Evolutionary conservation across 2,329 filamentous ascomycete genomes (phyloP), one percentile per base, ranked within the genome.

Genomic region (Fusarium nodosum): DNA sequence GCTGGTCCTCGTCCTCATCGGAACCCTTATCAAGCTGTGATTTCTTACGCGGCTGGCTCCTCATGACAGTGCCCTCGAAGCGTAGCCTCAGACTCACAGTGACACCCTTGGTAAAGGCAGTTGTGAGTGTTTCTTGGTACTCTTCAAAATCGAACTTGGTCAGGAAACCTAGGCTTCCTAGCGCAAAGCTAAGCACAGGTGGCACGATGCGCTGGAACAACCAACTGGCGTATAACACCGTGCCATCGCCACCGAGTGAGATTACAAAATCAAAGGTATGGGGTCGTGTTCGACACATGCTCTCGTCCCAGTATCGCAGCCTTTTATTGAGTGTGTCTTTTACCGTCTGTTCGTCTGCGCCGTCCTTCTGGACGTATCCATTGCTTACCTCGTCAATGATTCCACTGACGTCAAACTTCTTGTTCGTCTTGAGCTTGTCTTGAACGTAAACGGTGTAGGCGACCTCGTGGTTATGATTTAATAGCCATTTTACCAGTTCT

Each of bases 161-260:
- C 70, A 99, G 82, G 77, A 99, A 99, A 0, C 96, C 96, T 7
- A 99, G 84, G 26, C 94, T 97, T 11, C 96, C 96, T 12, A 98
- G 83, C 1, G 94, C 88, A 78, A 99, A 98, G 65, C 93, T 95
- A 66, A 99, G 83, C 1, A 97, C 93, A 0, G 96, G 96, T 8
- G 96, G 96, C 1, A 98, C 95, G 47, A 98, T 92, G 42, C 93
- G 89, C 81, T 99, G 96, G 78, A 99, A 99, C 2, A 99, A 85
- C 94, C 95, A 98, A 76, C 93, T 97, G 6, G 95, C 93, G 77
- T 97, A 98, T 13, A 99, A 84, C 9, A 99, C 95, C 0, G 96
- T 99, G n/a, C 96, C 96, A 77, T 99, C 96, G 15, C 96, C 96
- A 50, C 94, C 94, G 5, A 97, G 86, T 0, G 95, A 97, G 47